A percentile compares a stretch with the other conserved stretches of the same genome.
These are phyloP conservation scores for Rosa persica DNA, from an alignment of 306 rosid genomes.

Conservation along the genomic window DNA sequence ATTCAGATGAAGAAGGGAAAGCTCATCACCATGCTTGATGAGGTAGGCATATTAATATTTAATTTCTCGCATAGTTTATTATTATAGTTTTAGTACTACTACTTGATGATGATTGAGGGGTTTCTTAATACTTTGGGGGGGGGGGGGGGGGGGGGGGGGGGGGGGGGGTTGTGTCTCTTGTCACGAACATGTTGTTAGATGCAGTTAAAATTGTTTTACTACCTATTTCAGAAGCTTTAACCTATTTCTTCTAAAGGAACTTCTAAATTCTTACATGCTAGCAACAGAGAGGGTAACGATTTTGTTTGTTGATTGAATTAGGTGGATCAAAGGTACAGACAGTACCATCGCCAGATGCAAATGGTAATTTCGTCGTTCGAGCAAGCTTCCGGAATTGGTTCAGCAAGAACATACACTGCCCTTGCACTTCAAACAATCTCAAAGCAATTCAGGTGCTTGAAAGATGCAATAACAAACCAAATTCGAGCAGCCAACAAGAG, in stretches of 20 bases:
- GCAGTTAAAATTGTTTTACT: not conserved
- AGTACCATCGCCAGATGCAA: slow-evolving; percentile 90
- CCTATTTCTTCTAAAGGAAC: not conserved
- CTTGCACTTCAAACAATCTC: slow-evolving; percentile 91
- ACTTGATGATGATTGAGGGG: not conserved
- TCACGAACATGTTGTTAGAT: too few species aligned
- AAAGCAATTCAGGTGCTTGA: slow-evolving; percentile 86
- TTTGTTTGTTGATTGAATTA: slow-evolving; percentile 19
- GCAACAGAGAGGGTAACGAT: not conserved
- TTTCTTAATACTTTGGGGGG: not conserved
- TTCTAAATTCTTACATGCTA: not conserved
- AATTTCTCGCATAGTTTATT: not conserved
- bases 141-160: too few species aligned
- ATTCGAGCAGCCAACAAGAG: slow-evolving; percentile 68
- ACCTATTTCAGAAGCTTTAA: not conserved
- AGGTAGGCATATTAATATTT: slow-evolving; percentile 42
- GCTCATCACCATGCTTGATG: slow-evolving; percentile 89
- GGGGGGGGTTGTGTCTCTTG: too few species aligned
- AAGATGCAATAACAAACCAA: slow-evolving; percentile 79
- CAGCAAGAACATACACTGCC: slow-evolving; percentile 85
- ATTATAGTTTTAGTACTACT: not conserved
- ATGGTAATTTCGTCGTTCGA: slow-evolving; percentile 75
- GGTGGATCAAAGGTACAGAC: slow-evolving; percentile 97
- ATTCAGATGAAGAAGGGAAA: slow-evolving; percentile 95
- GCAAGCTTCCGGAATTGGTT: slow-evolving; percentile 77